Evolutionary conservation across 2,329 filamentous ascomycete genomes (phyloP), one percentile per base, ranked within the genome.

Genomic region (Exophiala oligosperma): DNA sequence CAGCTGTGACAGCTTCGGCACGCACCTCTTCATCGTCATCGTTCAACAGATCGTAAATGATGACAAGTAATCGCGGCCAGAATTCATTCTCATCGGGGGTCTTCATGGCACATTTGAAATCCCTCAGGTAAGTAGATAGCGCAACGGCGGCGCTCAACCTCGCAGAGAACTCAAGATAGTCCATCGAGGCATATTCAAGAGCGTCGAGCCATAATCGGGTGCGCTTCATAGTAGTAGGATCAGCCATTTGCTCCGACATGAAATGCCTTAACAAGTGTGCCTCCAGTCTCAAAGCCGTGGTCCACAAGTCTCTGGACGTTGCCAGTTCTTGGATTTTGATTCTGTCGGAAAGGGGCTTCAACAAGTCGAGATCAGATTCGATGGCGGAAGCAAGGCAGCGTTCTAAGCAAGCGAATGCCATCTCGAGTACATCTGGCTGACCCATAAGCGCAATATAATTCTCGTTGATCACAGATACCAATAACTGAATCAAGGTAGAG

Each of bases 1-100:
- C 52, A 44, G 58, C 57, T 35, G 54, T 24, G 5, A 76, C 83
- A 6, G 87, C 88, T 1, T 83, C 71, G 35, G 87, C 82, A 46
- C 93, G 85, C 62, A 97, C 83, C 57, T 97, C 92, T 61, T 96
- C 91, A 69, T 97, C 93, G 69, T 97, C 93, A 69, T 97, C 94
- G 69, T 90, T 89, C 3, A 96, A 80, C 47, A 86, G 79, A 69
- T 91, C 87, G 72, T 94, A 92, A 1, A 93, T 76, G 2, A 87
- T 78, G 62, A 60, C 59, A 68, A 59, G 61, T 54, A 61, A 60
- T 64, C 40, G 66, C 48, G 49, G 68, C 68, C 40, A 54, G 59
- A 52, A 54, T 53, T 7, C 62, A 54, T 4, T 63, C 51, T 26
- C 46, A 28, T 2, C 2, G 12, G 9, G 7, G 11, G 29, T 29